These are phyloP conservation scores for Acacia concinna DNA, from an alignment of 331 rosid genomes.

Conservation along the genomic window DNA sequence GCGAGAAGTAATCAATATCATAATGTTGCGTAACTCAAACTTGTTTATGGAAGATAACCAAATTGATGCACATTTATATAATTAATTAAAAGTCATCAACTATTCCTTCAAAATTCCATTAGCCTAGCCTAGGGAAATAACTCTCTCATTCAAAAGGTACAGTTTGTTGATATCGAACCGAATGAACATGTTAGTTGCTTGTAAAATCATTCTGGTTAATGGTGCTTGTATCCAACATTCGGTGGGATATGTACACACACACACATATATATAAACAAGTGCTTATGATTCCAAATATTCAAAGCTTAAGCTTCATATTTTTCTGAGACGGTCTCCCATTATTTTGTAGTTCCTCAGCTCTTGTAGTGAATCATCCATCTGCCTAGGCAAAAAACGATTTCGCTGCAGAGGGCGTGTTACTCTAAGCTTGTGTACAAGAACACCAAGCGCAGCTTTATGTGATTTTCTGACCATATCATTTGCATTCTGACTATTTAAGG, in stretches of 20 bases:
- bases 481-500: constrained; percentile 42
- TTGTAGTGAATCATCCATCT: constrained; percentile 70
- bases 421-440: constrained; percentile 71
- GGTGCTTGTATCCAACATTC: not conserved
- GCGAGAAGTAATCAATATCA: not conserved
- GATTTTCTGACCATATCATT: constrained; percentile 56
- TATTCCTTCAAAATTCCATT: not conserved
- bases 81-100: not conserved
- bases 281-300: constrained; percentile 17
- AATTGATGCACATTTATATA: not conserved
- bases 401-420: constrained; percentile 80
- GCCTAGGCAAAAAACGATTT: constrained; percentile 44
- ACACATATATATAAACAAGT: no score
- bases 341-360: constrained; percentile 74
- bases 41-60: not conserved
- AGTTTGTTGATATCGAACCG: no score
- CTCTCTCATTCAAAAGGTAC: no score
- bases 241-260: not conserved
- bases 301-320: constrained; percentile 44
- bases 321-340: constrained; percentile 64
- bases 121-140: not conserved
- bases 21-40: not conserved
- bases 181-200: no score
- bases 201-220: no score
- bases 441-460: constrained; percentile 79